phyloP scores from a whole-genome alignment of 208 protist species.

The Leptomonas pyrrhocoris region DNA sequence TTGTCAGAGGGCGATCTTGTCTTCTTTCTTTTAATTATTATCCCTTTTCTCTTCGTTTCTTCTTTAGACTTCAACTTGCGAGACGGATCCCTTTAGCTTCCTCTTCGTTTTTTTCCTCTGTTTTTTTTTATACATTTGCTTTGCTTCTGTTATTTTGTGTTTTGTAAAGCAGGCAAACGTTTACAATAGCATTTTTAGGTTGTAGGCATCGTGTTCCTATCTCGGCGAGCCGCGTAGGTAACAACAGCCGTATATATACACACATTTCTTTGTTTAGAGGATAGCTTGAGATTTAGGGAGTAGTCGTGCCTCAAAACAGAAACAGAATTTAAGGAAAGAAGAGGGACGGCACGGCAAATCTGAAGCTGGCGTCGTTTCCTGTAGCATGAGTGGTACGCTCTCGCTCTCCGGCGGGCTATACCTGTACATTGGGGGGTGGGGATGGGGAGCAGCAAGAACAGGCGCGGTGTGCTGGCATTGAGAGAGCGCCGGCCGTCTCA shows the following conservation, averaged over 20 bases:
- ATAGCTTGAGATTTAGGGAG: slow-evolving; percentile 7
- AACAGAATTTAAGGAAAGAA: slow-evolving; percentile 8
- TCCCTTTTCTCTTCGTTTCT: background rate
- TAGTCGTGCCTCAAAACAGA: slow-evolving; percentile 16
- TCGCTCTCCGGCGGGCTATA: too few species aligned
- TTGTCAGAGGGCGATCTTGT: too few species aligned
- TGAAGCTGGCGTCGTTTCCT: background rate
- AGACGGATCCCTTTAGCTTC: too few species aligned
- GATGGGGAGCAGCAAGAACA: too few species aligned
- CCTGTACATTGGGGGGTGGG: too few species aligned
- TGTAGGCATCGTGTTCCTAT: slow-evolving; percentile 5
- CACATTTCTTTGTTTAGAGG: background rate
- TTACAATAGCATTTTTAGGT: slow-evolving; percentile 19
- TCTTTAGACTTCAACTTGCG: background rate
- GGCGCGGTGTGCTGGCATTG: too few species aligned
- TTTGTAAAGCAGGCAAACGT: background rate
- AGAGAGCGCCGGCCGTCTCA: too few species aligned
- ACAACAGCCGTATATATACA: slow-evolving; percentile 11
- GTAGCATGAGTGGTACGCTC: background rate
- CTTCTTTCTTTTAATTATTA: too few species aligned
- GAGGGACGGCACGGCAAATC: background rate
- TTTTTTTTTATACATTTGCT: background rate
- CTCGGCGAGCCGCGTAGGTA: background rate
- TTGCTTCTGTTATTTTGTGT: background rate
- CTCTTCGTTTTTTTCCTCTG: background rate